Percentiles rank a stretch among this genome's conserved stretches.
Evolutionary conservation across 805 yeast species (phyloP).

Genomic region (Lachancea quebecensis): DNA sequence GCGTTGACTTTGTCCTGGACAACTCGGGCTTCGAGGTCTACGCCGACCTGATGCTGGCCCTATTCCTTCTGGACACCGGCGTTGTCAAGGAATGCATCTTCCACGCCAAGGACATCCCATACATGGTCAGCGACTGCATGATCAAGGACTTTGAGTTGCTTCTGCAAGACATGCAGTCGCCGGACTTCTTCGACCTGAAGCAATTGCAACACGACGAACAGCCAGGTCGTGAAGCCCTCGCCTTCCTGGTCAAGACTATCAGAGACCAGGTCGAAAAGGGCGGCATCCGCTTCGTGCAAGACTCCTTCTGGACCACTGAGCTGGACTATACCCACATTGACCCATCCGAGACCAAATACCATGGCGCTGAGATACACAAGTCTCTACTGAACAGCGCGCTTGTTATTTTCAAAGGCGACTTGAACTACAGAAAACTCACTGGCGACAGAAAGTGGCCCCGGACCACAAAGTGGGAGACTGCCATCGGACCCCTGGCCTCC

Average conservation of each 20-base stretch:
- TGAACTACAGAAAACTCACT: constrained; percentile 89
- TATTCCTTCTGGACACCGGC: constrained; percentile 65
- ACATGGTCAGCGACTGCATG: constrained; percentile 97
- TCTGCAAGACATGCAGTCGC: constrained; percentile 48
- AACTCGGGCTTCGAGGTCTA: constrained; percentile 94
- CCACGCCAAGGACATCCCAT: constrained; percentile 87
- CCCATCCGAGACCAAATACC: constrained; percentile 41
- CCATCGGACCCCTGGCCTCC: constrained; percentile 61
- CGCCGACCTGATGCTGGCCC: constrained; percentile 65
- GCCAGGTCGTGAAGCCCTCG: constrained; percentile 38
- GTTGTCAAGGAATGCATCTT: constrained; percentile 57
- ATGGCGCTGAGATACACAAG: constrained; percentile 52
- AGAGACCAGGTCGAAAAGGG: constrained; percentile 41
- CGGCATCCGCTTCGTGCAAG: constrained; percentile 44
- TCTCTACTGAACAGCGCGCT: constrained; percentile 59
- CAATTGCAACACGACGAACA: constrained; percentile 20
- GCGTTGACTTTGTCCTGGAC: constrained; percentile 81
- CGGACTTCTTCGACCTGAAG: constrained; percentile 40
- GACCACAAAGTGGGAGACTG: constrained; percentile 63
- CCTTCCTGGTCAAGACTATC: constrained; percentile 42
- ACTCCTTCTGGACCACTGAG: constrained; percentile 83
- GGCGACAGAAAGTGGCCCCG: constrained; percentile 87
- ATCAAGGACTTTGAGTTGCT: constrained; percentile 65
- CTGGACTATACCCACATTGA: constrained; percentile 67
- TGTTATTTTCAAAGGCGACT: constrained; percentile 87